Evolutionary conservation across 2,329 filamentous ascomycete species (phyloP).

Genomic region (Helminthosporium solani): DNA sequence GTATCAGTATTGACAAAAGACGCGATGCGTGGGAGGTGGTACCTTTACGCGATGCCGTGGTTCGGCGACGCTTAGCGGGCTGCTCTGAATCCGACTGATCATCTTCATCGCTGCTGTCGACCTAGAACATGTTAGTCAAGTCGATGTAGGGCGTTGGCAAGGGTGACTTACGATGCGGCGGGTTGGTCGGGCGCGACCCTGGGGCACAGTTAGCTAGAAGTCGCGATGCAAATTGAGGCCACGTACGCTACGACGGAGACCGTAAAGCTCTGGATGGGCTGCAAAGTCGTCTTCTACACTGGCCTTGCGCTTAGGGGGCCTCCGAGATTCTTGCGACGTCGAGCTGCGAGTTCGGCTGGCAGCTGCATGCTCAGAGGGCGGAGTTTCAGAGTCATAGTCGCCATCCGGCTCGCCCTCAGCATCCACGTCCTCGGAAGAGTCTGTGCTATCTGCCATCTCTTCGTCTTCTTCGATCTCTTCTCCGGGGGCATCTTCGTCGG

Average conservation of each 20-base stretch:
- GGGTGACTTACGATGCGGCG: constrained; percentile 58
- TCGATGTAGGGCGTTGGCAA: constrained; percentile 7
- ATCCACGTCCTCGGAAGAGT: constrained; percentile 52
- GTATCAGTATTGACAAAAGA: constrained; percentile 45
- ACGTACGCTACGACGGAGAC: constrained; percentile 85
- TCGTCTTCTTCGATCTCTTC: constrained; percentile 47
- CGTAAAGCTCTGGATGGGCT: constrained; percentile 92
- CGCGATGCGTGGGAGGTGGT: constrained; percentile 27
- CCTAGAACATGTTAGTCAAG: constrained; percentile 41
- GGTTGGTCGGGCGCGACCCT: constrained; percentile 62
- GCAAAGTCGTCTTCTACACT: constrained; percentile 75
- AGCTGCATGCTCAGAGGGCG: constrained; percentile 43
- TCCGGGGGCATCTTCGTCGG: constrained; percentile 43
- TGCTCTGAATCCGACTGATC: constrained; percentile 68
- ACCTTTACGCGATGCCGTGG: constrained; percentile 62
- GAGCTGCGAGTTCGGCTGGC: constrained; percentile 61
- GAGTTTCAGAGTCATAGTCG: constrained; percentile 73
- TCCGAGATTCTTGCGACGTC: constrained; percentile 69
- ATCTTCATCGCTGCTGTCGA: constrained; percentile 64
- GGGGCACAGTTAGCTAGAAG: constrained; percentile 35
- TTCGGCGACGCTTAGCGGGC: constrained; percentile 65
- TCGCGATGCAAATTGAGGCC: constrained; percentile 8
- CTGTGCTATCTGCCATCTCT: constrained; percentile 47
- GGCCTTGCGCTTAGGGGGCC: constrained; percentile 65
- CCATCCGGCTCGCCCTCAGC: constrained; percentile 56